Conservation (phyloP, 805 yeast genomes). For the Starmerella potacharoeniae region DNA sequence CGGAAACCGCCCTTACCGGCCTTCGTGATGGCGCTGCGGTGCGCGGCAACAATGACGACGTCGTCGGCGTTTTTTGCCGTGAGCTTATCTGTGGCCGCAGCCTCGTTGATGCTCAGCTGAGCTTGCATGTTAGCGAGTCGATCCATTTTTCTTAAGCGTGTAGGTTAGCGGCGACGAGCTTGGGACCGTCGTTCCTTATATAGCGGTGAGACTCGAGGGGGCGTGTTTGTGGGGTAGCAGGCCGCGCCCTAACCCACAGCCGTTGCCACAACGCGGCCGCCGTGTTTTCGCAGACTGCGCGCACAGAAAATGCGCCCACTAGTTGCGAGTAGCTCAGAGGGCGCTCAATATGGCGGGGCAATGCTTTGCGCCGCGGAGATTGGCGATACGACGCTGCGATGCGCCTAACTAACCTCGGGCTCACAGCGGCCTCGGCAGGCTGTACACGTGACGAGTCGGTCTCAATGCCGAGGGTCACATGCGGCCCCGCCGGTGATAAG, state of each 20-base stretch:
- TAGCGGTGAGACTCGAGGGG: background rate
- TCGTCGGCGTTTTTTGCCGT: conserved; percentile 64
- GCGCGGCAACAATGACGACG: conserved; percentile 81
- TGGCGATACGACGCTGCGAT: background rate
- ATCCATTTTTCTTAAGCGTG: conserved; percentile 23
- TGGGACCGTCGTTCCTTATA: background rate
- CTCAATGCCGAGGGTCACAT: background rate
- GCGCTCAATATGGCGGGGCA: too few relatives aligned
- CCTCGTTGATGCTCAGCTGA: conserved; percentile 27
- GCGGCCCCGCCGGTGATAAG: background rate
- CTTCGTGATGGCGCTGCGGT: conserved; percentile 80
- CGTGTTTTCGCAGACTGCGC: too few relatives aligned
- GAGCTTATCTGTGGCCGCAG: conserved; percentile 29
- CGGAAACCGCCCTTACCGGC: conserved; percentile 82
- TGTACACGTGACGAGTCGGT: background rate
- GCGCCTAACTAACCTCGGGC: background rate
- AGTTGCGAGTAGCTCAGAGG: too few relatives aligned
- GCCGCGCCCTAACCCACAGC: background rate
- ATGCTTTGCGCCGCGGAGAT: too few relatives aligned
- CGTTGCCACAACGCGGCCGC: background rate
- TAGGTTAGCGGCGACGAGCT: background rate
- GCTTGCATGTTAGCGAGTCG: conserved; percentile 27
- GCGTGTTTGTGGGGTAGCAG: conserved; percentile 3
- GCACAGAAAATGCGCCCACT: too few relatives aligned
- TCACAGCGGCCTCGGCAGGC: background rate